Evolutionary conservation across 2,329 filamentous ascomycete species (phyloP), one percentile per base, ranked within the genome.

Genomic region (Septoria petroselini): DNA sequence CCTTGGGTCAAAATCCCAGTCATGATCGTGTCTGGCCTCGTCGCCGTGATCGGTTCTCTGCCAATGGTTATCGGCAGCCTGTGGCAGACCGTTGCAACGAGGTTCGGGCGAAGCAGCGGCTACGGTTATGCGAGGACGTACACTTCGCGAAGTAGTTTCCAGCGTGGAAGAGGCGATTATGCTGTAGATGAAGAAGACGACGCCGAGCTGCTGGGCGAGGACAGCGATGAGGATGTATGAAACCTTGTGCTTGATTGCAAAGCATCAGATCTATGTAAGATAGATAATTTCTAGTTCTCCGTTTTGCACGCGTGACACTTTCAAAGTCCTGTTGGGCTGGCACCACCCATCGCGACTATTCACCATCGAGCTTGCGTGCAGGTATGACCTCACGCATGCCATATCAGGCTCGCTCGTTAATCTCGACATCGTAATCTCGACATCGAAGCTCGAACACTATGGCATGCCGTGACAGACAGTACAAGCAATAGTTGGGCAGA

Each of bases 161-260:
- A 90, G 4, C 81, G 90, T 49, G 86, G 88, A 1, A 80, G 88
- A 48, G 85, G 86, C n/a, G 88, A 95, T 68, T 97, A 97, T 68
- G 82, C 84, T 12, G 79, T 85, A 62, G 89, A 95, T 43, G 90
- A 95, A 62, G 87, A 93, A 42, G 93, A 97, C 66, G 93, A 97
- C 68, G 91, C 91, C 41, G 91, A 97, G 74, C 73, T 98, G 59
- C 73, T 98, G 29, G 93, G 93, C 1, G 91, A 96, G 17, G 57
- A 58, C 30, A 90, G 89, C 59, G 91, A 96, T 58, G 90, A 96
- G 65, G 91, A 96, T 54, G 86, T 85, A 33, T 63, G 34, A 37
- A 35, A 7, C 12, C 23, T 27, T 9, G 23, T 27, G 5, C 9
- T 27, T 5, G 5, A 9, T 27, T 27, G 23, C 18, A 37, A 27